These are phyloP conservation scores for Candida glaebosa DNA, from an alignment of 805 yeast species.

Conservation along the genomic window DNA sequence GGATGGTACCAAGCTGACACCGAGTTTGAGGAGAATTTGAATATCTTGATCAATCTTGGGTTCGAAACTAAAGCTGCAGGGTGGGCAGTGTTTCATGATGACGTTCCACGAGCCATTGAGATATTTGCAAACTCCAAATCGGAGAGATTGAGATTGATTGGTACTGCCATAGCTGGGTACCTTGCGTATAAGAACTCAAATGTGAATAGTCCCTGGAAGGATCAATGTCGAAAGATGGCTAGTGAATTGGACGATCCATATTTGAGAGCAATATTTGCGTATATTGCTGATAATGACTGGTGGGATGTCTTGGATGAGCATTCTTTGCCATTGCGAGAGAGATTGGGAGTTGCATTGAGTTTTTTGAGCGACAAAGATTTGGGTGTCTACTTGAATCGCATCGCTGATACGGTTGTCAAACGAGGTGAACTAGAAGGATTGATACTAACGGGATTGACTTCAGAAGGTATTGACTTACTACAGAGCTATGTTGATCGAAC, in stretches of 20 bases:
- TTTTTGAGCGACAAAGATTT: constrained; percentile 79
- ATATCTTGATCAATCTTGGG: constrained; percentile 52
- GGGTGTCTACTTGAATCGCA: constrained; percentile 62
- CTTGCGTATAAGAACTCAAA: constrained; percentile 57
- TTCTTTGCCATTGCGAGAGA: constrained; percentile 80
- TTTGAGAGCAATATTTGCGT: constrained; percentile 87
- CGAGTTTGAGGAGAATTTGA: constrained; percentile 70
- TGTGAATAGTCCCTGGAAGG: constrained; percentile 82
- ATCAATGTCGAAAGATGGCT: constrained; percentile 84
- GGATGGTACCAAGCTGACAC: constrained; percentile 85
- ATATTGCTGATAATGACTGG: constrained; percentile 92
- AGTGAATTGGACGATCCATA: constrained; percentile 89
- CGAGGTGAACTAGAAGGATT: constrained; percentile 90
- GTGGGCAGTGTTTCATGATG: constrained; percentile 94
- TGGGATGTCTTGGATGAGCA: constrained; percentile 91
- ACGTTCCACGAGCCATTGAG: constrained; percentile 74
- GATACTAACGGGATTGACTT: constrained; percentile 88
- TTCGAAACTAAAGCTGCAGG: constrained; percentile 91
- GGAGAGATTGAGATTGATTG: constrained; percentile 71
- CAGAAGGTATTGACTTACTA: constrained; percentile 71
- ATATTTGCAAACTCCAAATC: constrained; percentile 73
- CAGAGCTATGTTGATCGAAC: constrained; percentile 88
- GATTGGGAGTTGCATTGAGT: constrained; percentile 86
- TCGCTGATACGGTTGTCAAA: constrained; percentile 66
- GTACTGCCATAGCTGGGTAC: constrained; percentile 92